These are phyloP conservation scores for Zymoseptoria brevis DNA, from an alignment of 2,329 filamentous ascomycete species.

Conservation along the genomic window DNA sequence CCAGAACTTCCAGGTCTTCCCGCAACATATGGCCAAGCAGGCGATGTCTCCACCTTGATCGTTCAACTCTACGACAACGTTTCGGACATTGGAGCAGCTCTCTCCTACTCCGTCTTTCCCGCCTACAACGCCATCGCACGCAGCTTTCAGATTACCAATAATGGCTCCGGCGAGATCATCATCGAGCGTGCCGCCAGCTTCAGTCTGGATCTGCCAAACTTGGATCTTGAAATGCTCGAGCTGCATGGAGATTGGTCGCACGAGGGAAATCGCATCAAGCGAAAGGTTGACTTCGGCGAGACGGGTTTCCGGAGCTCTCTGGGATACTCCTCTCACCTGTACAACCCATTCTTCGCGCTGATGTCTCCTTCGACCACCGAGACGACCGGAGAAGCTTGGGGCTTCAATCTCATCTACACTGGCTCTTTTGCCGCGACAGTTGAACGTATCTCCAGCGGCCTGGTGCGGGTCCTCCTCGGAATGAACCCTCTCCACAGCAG, in stretches of 20 bases:
- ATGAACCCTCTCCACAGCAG: slow-evolving; percentile 55
- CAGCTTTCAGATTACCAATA: slow-evolving; percentile 55
- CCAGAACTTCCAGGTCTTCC: slow-evolving; percentile 50
- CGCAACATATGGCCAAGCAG: slow-evolving; percentile 49
- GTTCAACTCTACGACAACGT: slow-evolving; percentile 53
- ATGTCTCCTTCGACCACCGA: slow-evolving; percentile 52
- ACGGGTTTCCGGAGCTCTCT: slow-evolving; percentile 51
- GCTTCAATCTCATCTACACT: slow-evolving; percentile 57
- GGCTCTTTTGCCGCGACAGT: slow-evolving; percentile 56
- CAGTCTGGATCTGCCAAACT: slow-evolving; percentile 53
- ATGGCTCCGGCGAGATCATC: slow-evolving; percentile 38
- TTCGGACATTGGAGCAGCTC: slow-evolving; percentile 49
- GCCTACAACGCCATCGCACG: slow-evolving; percentile 53
- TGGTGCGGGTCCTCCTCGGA: slow-evolving; percentile 53
- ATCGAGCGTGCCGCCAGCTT: slow-evolving; percentile 48
- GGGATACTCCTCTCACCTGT: slow-evolving; percentile 56
- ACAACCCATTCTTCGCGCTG: slow-evolving; percentile 57
- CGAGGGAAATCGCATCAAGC: slow-evolving; percentile 45
- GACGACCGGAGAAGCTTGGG: slow-evolving; percentile 53
- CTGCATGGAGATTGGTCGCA: slow-evolving; percentile 56
- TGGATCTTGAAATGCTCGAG: slow-evolving; percentile 55
- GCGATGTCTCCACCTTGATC: slow-evolving; percentile 52
- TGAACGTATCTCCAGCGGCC: slow-evolving; percentile 54
- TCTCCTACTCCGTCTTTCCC: slow-evolving; percentile 58
- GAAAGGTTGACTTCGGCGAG: slow-evolving; percentile 49